A percentile compares a stretch with the other conserved stretches of the same genome.
phyloP scores from a whole-genome alignment of 352 stramenopile species.

The Phytophthora sansomeana region DNA sequence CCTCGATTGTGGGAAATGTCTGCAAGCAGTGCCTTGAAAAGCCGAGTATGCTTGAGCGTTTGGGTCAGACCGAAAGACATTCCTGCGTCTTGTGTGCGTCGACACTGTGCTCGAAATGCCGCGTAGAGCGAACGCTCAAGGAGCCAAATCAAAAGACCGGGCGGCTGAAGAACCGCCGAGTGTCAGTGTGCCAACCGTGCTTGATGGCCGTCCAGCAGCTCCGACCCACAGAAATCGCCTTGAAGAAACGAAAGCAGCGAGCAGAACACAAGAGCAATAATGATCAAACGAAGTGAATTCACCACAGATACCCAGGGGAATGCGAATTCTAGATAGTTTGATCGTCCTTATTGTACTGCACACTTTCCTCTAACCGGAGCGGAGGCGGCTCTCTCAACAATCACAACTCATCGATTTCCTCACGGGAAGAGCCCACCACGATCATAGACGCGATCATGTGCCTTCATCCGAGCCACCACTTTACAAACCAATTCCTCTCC shows the following conservation, averaged over 20 bases:
- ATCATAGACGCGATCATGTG: no score
- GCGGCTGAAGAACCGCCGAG: conserved; percentile 12
- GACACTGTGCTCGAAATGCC: conserved; percentile 22
- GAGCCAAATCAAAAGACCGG: conserved; percentile 11
- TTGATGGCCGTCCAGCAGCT: conserved; percentile 29
- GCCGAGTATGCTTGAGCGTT: conserved; percentile 10
- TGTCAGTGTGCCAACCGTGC: conserved; percentile 29
- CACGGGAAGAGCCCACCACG: no score
- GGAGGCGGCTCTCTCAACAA: neutral
- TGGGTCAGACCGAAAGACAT: conserved; percentile 5
- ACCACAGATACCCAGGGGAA: no score
- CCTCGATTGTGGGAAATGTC: neutral
- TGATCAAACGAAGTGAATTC: neutral
- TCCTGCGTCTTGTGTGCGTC: conserved; percentile 20
- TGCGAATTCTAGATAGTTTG: no score
- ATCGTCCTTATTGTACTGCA: no score
- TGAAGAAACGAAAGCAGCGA: conserved; percentile 21
- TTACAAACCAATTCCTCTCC: no score
- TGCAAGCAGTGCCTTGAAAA: conserved; percentile 24
- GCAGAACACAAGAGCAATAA: neutral
- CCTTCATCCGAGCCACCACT: no score
- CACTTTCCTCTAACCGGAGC: neutral
- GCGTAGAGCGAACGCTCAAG: conserved; percentile 26
- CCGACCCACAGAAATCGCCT: conserved; percentile 19
- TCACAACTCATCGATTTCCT: neutral